These are phyloP conservation scores for Phytophthora pini DNA, from an alignment of 352 stramenopile species.

Conservation along the genomic window DNA sequence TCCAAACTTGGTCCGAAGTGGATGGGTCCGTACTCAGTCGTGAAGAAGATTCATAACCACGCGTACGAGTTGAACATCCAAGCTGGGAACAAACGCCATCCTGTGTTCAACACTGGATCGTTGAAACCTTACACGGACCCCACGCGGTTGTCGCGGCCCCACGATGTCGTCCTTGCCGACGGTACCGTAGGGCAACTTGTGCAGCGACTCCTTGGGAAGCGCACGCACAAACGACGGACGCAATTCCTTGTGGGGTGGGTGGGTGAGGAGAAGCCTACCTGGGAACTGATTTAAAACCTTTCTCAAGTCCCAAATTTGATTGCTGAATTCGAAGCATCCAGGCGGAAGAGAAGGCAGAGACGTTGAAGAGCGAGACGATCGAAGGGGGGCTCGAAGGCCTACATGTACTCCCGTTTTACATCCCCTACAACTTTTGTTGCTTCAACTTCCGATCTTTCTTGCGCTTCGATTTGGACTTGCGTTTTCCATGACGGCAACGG, in stretches of 20 bases:
- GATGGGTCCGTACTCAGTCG: slow-evolving; percentile 14
- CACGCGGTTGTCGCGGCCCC: neutral
- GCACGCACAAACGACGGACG: neutral
- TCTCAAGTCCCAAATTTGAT: slow-evolving; percentile 10
- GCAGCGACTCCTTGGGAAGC: slow-evolving; percentile 1
- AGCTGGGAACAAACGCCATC: slow-evolving; percentile 15
- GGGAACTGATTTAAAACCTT: slow-evolving; percentile 5
- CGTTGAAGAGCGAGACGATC: neutral
- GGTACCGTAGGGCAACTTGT: slow-evolving; percentile 8
- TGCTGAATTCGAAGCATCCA: slow-evolving; percentile 1
- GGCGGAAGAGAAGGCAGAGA: slow-evolving; percentile 5
- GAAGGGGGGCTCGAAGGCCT: slow-evolving; percentile 1
- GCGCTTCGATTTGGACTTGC: no score
- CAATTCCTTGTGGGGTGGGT: slow-evolving; percentile 28
- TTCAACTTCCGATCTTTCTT: no score
- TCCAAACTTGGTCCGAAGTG: slow-evolving; percentile 22
- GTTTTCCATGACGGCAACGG: no score
- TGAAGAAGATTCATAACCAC: slow-evolving; percentile 20
- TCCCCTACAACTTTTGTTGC: neutral
- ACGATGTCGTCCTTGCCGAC: slow-evolving; percentile 12
- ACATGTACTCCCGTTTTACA: slow-evolving; percentile 16
- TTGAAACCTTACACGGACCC: slow-evolving; percentile 17
- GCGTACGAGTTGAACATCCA: slow-evolving; percentile 34
- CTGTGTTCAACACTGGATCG: slow-evolving; percentile 20
- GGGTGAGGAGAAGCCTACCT: slow-evolving; percentile 2